phyloP scores from a whole-genome alignment of 148 eudicot species.

The Diospyros kaki region DNA sequence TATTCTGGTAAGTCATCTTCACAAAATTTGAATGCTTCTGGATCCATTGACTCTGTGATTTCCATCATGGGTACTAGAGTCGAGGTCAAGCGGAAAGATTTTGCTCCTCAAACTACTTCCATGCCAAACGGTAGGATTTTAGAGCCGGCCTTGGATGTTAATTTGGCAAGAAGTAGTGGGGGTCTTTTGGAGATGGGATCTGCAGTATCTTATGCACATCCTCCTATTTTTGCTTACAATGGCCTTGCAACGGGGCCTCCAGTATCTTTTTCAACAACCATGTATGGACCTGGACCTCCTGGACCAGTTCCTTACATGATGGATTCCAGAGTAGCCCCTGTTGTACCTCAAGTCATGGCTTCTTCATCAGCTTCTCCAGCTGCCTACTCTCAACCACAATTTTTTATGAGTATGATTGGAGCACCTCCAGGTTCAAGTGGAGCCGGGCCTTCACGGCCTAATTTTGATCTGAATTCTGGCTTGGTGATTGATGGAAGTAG shows the following conservation, averaged over 20 bases:
- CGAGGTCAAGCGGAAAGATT: conserved; percentile 48
- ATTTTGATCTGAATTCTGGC: conserved; percentile 56
- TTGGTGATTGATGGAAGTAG: conserved; percentile 44
- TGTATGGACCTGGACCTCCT: conserved; percentile 54
- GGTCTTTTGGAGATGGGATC: conserved; percentile 39
- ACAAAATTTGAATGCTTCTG: conserved; percentile 28
- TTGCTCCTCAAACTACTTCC: conserved; percentile 28
- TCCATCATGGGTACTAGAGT: conserved; percentile 74
- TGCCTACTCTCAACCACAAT: conserved; percentile 48
- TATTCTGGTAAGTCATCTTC: conserved; percentile 36
- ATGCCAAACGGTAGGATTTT: conserved; percentile 43
- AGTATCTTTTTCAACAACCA: conserved; percentile 32
- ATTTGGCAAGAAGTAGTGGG: conserved; percentile 39
- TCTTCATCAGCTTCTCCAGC: conserved; percentile 40
- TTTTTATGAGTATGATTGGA: conserved; percentile 39
- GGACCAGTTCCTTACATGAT: conserved; percentile 69
- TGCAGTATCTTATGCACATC: conserved; percentile 37
- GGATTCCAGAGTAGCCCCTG: conserved; percentile 64
- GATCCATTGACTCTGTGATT: conserved; percentile 47
- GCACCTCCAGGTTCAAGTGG: conserved; percentile 39
- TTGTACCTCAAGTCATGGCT: conserved; percentile 55
- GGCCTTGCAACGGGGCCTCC: conserved; percentile 50
- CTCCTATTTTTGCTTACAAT: conserved; percentile 47
- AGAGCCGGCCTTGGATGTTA: conserved; percentile 44
- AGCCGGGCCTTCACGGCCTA: conserved; percentile 44